A percentile compares a stretch with the other conserved stretches of the same genome.
phyloP scores from a whole-genome alignment of 176 grass and related monocot species.

The Cenchrus americanus region DNA sequence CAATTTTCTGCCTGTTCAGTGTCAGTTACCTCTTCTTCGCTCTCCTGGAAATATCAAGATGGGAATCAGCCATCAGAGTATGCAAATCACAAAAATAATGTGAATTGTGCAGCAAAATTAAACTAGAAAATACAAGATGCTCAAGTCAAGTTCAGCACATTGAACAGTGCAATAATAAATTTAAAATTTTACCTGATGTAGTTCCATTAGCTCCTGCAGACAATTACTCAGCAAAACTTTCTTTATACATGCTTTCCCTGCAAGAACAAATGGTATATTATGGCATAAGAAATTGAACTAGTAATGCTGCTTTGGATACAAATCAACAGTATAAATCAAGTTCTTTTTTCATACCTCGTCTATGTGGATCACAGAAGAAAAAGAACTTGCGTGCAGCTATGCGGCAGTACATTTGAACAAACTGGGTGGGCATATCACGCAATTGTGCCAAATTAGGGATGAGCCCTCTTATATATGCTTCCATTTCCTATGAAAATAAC shows the following conservation, averaged over 20 bases:
- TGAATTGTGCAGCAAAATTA: background rate
- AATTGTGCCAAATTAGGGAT: conserved; percentile 97
- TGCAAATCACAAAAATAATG: background rate
- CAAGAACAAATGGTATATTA: conserved; percentile 15
- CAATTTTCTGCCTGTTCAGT: conserved; percentile 99
- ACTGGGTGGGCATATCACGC: conserved; percentile 84
- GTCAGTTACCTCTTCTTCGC: conserved; percentile 93
- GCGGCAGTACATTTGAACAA: conserved; percentile 98
- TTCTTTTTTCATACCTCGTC: conserved; percentile 57
- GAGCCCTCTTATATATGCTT: conserved; percentile 97
- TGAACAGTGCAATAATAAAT: background rate
- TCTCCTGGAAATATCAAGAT: conserved; percentile 73
- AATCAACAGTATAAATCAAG: background rate
- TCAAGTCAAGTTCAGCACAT: background rate
- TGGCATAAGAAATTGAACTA: background rate
- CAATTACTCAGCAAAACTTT: conserved; percentile 97
- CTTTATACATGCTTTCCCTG: conserved; percentile 99
- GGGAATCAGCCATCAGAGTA: conserved; percentile 5
- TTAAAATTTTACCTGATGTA: conserved; percentile 74
- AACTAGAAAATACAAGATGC: background rate
- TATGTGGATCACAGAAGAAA: conserved; percentile 99
- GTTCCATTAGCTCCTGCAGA: conserved; percentile 98
- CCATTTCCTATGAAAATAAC: conserved; percentile 82
- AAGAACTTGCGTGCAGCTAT: conserved; percentile 99
- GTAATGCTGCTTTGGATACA: background rate